phyloP scores from a whole-genome alignment of 139 green algal genomes.

The Closterium sp. region DNA sequence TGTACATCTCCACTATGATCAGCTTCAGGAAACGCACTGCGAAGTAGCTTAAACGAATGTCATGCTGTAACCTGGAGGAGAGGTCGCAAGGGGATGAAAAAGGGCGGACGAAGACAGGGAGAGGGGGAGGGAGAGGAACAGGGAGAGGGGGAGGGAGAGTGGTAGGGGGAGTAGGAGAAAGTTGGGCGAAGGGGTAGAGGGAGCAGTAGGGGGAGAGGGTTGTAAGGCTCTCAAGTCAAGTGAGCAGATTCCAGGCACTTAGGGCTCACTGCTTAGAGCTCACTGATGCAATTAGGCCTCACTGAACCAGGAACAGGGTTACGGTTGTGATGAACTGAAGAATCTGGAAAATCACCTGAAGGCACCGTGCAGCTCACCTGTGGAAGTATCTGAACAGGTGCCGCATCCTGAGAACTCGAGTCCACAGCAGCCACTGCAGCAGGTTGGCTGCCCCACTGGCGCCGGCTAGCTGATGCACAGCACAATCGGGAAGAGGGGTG shows the following conservation, averaged over 20 bases:
- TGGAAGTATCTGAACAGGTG: slow-evolving; percentile 7
- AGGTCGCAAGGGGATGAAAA: no score
- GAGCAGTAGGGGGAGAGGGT: not conserved
- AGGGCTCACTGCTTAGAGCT: no score
- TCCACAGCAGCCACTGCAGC: slow-evolving; percentile 27
- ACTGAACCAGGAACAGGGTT: no score
- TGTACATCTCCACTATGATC: slow-evolving; percentile 18
- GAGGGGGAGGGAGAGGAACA: no score
- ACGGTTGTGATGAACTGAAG: no score
- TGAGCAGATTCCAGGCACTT: no score
- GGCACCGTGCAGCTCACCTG: not conserved
- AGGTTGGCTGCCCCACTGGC: not conserved
- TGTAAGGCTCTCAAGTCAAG: no score
- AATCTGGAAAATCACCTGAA: no score
- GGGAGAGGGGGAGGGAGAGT: not conserved
- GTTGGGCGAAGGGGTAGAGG: not conserved
- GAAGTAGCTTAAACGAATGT: slow-evolving; percentile 34
- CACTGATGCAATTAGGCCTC: no score
- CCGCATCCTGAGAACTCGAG: not conserved
- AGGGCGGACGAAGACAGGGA: no score
- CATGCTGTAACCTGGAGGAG: not conserved
- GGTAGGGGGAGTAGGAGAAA: not conserved
- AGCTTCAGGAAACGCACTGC: not conserved
- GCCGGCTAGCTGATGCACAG: not conserved
- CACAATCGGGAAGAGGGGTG: no score